Conservation (phyloP, 2,329 filamentous ascomycete species). For the Magnaporthiopsis rhizophila region DNA sequence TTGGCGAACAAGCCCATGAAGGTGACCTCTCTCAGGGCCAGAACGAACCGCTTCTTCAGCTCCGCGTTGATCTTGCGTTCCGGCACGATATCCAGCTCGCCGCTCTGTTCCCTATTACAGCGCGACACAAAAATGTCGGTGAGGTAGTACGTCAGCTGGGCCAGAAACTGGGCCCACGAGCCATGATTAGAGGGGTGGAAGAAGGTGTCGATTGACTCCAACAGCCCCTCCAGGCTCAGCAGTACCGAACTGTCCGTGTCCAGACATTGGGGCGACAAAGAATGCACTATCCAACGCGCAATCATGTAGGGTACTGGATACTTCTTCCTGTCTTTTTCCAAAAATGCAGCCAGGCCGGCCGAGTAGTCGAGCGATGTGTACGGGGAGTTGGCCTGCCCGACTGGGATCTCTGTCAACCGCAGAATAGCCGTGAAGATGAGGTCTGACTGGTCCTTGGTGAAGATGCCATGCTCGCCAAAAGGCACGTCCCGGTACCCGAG, state of each 20-base stretch:
- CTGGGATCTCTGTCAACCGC: constrained; percentile 86
- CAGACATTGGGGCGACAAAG: constrained; percentile 75
- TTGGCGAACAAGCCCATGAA: constrained; percentile 99
- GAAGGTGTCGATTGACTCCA: constrained; percentile 95
- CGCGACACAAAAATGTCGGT: constrained; percentile 95
- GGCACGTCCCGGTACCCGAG: constrained; percentile 65
- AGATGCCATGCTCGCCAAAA: constrained; percentile 83
- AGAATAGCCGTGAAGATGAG: constrained; percentile 88
- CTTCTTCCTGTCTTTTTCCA: constrained; percentile 90
- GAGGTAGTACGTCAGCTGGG: constrained; percentile 85
- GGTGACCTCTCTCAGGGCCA: constrained; percentile 81
- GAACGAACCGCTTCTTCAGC: constrained; percentile 83
- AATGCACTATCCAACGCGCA: constrained; percentile 87
- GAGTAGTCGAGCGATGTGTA: constrained; percentile 81
- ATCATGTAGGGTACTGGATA: constrained; percentile 89
- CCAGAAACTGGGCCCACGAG: constrained; percentile 79
- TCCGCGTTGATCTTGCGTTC: constrained; percentile 71
- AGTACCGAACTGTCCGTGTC: constrained; percentile 67
- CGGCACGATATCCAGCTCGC: constrained; percentile 77
- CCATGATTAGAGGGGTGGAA: constrained; percentile 98
- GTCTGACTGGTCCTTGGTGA: constrained; percentile 84
- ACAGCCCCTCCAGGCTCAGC: constrained; percentile 77
- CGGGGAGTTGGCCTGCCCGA: constrained; percentile 89
- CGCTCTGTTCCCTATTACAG: constrained; percentile 91
- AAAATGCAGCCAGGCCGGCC: constrained; percentile 72